Base-by-base conservation (phyloP, 1,284 basidiomycete species). In the Cutaneotrichosporon sp. region DNA sequence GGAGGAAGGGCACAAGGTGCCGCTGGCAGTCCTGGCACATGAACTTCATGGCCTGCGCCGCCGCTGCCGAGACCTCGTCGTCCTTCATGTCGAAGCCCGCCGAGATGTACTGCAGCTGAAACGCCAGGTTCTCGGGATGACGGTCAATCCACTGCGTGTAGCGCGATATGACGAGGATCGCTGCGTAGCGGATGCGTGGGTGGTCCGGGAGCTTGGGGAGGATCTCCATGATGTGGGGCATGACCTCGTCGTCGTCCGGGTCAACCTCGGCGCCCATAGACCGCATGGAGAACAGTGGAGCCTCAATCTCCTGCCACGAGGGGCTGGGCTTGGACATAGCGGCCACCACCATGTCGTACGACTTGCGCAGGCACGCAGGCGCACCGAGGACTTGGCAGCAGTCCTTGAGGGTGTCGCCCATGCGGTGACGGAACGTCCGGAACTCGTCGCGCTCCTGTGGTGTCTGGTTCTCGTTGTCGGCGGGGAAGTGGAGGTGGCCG, bases 361-460 rank as follows among this genome's bases (percentile, higher is more conserved):
- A 87, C 9, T 88, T 84, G 56, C 88, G 81, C 46, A 99, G 84
- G 73, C 97, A 99, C 4, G 85, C 84, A 51, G 92, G 88, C 2
- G 94, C 86, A 31, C 94, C 91, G 38, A 99, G 85, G 38, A 99
- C 94, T 66, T 90, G 87, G 80, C 97, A 99, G 77, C 97, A 99
- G 77, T 99, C 97, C 81, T 99, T 99, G 69, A 99, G 85, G 5
- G 97, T 99, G 78, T 99, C 95, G 56, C 97, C 97, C 90, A 99
- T 99, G 66, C 94, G 87, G 82, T 99, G 97, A 59, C 97, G 85
- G 84, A 99, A 99, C 7, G 87, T 86, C 25, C 97, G 86, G 84
- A 99, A 99, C 73, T 91, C 89, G 67, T 99, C 97, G 11, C 89
- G 85, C 76, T 97, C 95, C 79, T 95, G 91, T 3, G 89, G 87